Conservation (phyloP, 441 rosid species). For the Populus hybrid region DNA sequence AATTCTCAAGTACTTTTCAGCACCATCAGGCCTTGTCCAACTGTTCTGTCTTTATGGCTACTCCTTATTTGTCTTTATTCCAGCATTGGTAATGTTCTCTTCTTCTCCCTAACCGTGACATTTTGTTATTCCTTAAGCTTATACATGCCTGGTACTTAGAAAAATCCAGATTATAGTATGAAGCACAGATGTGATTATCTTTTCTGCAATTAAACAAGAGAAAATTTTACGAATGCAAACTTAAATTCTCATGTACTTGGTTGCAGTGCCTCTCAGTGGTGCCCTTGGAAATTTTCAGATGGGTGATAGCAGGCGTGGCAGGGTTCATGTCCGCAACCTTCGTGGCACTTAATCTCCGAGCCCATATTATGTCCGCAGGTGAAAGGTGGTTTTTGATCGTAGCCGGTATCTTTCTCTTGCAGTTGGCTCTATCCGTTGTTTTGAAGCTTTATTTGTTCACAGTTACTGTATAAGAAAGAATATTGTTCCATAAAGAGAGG, state of each 20-base stretch:
- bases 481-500: not conserved
- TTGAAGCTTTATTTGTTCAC: conserved; percentile 89
- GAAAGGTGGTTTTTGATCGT: conserved; percentile 93
- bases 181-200: not conserved
- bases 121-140: not conserved
- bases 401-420: conserved; percentile 86
- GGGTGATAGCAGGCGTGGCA: conserved; percentile 88
- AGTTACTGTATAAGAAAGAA: conserved; percentile 57
- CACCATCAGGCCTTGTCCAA: conserved; percentile 88
- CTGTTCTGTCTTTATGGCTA: conserved; percentile 96
- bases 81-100: conserved; percentile 76
- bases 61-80: conserved; percentile 87
- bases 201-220: not conserved
- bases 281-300: conserved; percentile 86
- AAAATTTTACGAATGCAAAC: not conserved
- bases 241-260: conserved; percentile 21
- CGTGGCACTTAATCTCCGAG: conserved; percentile 85
- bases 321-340: conserved; percentile 98
- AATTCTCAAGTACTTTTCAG: conserved; percentile 96
- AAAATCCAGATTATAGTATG: not conserved
- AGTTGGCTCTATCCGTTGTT: conserved; percentile 85
- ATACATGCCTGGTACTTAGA: not conserved
- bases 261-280: conserved; percentile 93
- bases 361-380: conserved; percentile 85
- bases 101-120: not conserved